Evolutionary conservation across 345 rosid species (phyloP).

Genomic region (Hibiscus mutabilis): DNA sequence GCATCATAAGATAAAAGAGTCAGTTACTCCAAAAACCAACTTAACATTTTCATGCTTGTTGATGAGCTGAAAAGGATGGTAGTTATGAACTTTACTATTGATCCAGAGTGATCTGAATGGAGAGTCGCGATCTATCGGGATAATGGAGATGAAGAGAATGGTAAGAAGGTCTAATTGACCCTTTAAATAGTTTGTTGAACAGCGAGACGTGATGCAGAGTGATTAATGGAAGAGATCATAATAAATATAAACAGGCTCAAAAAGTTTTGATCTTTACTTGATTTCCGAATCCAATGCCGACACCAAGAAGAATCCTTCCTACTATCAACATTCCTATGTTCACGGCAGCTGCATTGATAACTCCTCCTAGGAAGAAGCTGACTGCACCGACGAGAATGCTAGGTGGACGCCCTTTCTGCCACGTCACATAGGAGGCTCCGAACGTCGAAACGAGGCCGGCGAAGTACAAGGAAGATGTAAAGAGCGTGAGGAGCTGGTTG

Average conservation of each 20-base stretch:
- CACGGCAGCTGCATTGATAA: slow-evolving; percentile 57
- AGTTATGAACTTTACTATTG: too few species aligned
- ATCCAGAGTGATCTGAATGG: too few species aligned
- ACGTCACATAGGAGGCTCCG: slow-evolving; percentile 65
- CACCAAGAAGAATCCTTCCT: slow-evolving; percentile 67
- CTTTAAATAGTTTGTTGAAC: too few species aligned
- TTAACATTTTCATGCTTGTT: too few species aligned
- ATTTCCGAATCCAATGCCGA: slow-evolving; percentile 83
- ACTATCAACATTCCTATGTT: slow-evolving; percentile 62
- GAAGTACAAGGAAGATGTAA: slow-evolving; percentile 81
- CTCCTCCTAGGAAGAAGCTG: slow-evolving; percentile 73
- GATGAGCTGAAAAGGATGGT: too few species aligned
- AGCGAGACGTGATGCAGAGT: too few species aligned
- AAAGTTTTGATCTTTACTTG: slow-evolving; percentile 39
- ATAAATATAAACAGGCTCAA: too few species aligned
- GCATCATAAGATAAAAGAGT: not conserved
- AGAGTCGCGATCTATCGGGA: too few species aligned
- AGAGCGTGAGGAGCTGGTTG: slow-evolving; percentile 67
- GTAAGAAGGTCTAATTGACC: too few species aligned
- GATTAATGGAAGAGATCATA: too few species aligned
- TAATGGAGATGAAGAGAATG: too few species aligned
- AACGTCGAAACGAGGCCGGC: slow-evolving; percentile 76
- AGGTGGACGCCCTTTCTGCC: slow-evolving; percentile 56
- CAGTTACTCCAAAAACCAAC: not conserved
- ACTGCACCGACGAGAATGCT: slow-evolving; percentile 70